Evolutionary conservation across 2,329 filamentous ascomycete species (phyloP), one percentile per base, ranked within the genome.

Genomic region (Tympanopsis confertula): DNA sequence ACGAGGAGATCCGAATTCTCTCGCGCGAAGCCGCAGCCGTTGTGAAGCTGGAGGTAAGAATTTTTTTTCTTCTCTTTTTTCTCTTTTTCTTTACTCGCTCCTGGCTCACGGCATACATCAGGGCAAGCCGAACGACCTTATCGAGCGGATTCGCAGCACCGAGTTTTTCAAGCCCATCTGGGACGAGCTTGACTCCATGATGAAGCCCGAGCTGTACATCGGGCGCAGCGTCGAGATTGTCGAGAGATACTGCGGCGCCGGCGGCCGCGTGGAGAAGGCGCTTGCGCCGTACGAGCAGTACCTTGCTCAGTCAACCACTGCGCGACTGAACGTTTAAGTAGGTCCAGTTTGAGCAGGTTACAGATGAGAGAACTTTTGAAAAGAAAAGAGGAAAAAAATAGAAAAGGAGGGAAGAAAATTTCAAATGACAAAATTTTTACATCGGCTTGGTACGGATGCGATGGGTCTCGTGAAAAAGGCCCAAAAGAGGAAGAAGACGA

Each of bases 1-100:
- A 94, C 59, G 87, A 94, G 62, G 65, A 89, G 58, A 88, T 94
- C 50, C 80, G 82, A 5, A 82, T 94, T 2, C 69, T 94, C 33
- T 84, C 74, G 2, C 82, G 87, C 61, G 67, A 93, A 60, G 85
- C 86, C 0, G 73, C 69, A 32, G 66, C 69, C 20, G 76, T 81
- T 10, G 80, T 86, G 29, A 65, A 69, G 20, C 68, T 69, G 54
- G 49, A 62, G 32, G 58, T 69, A 47, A 55, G 41, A 29, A 33
- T 22, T 36, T 20, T 33, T 41, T 14, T 36, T 35, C 20, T 14
- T 19, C 32, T 20, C 30, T 26, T 14, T n/a, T 13, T 36, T 17
- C 38, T 37, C 26, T 30, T 32, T 18, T 19, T 4, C 19, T 35
- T 15, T 12, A 10, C 5, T 4, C 18, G n/a, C n/a, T n/a, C n/a